phyloP scores from a whole-genome alignment of 1,139 yeast genomes.

The Yamadazyma triangularis region DNA sequence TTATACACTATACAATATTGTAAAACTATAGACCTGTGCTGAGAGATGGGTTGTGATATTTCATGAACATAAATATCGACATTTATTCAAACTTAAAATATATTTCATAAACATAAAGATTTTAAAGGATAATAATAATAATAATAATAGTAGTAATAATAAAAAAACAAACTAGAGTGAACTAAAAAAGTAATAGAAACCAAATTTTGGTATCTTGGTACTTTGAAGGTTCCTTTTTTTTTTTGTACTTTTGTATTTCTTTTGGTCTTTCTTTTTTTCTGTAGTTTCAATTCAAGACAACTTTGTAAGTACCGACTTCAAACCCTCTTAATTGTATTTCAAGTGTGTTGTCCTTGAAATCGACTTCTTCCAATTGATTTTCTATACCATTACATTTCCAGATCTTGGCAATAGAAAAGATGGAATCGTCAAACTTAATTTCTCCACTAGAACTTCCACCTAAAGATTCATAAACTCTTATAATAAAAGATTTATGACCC shows the following conservation, averaged over 20 bases:
- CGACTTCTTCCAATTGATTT: conserved; percentile 40
- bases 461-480: conserved; percentile 78
- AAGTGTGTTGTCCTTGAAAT: conserved; percentile 23
- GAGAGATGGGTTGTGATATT: no score
- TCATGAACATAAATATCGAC: no score
- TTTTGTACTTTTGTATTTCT: not conserved
- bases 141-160: no score
- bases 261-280: not conserved
- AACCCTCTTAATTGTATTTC: conserved; percentile 62
- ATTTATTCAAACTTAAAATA: no score
- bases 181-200: no score
- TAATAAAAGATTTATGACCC: conserved; percentile 52
- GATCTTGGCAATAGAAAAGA: conserved; percentile 43
- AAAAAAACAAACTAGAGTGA: no score
- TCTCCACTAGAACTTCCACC: conserved; percentile 67
- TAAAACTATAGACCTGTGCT: no score
- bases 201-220: no score
- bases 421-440: conserved; percentile 31
- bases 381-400: conserved; percentile 68
- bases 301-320: conserved; percentile 67
- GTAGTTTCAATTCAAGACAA: conserved; percentile 26
- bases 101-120: no score
- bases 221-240: no score
- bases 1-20: no score
- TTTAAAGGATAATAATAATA: no score